Evolutionary conservation across 371 early-diverging fungal species (phyloP), one percentile per base, ranked within the genome.

Genomic region (Choanephora cucurbitarum): DNA sequence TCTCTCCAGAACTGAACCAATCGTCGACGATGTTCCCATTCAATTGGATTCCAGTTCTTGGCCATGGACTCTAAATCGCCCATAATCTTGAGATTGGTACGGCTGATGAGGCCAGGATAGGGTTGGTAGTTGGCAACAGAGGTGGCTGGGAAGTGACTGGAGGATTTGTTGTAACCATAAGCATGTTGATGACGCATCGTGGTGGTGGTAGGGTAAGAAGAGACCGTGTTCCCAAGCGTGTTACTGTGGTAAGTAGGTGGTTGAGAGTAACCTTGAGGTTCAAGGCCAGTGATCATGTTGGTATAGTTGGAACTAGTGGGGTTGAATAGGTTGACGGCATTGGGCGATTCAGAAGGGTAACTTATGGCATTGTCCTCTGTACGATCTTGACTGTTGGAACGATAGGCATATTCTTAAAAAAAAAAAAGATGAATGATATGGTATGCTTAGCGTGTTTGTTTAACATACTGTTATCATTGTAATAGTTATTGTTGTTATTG

Each of bases 1-100:
- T 75, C 79, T 40, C 85, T 66, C 83, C 84, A 83, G 66, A 90
- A 88, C 60, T 89, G 87, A 5, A 90, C 89, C 18, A 90, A 66
- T 9, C 90, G 81, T 17, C 90, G 81, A 28, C 82, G 78, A 45
- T 69, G 66, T 22, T 72, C 72, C 65, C 75, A 75, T 64, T 90
- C 90, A 34, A 86, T 84, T 19, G 71, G 58, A 1, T 76, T 53
- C 83, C 80, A 82, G 51, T 66, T 72, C 21, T 70, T 64, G 24
- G 72, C 61, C 70, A 85, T 83, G 47, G 77, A 76, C 34, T 80
- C 66, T 47, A 82, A 66, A 63, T 87, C 80, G 33, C 79, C 85
- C 31, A 77, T 70, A 41, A 88, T 80, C 52, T 81, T 74, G 39
- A 88, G 67, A 44, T 80, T 84, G 23, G 85, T 82, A 62, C 84